These are phyloP conservation scores for Chytriomyces confervae DNA, from an alignment of 192 early-diverging fungal genomes.

Conservation along the genomic window DNA sequence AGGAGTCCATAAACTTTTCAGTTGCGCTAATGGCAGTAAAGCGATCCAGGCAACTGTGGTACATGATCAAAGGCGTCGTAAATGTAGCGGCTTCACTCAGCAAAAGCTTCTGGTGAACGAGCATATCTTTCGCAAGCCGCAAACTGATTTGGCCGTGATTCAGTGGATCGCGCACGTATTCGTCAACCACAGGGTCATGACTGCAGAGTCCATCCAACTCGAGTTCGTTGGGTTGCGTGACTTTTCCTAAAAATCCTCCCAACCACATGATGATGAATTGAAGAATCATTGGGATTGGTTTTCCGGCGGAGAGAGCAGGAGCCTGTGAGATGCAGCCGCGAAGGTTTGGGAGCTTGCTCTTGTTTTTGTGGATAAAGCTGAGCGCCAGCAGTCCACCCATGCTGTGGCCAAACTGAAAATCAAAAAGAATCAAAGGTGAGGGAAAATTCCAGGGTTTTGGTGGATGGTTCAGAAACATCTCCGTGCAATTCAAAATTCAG, in stretches of 20 bases:
- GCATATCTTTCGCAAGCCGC: conserved; percentile 25
- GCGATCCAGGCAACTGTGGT: conserved; percentile 1
- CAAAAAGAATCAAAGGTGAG: not conserved
- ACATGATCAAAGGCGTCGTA: conserved; percentile 29
- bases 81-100: not conserved
- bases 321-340: conserved; percentile 36
- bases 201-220: conserved; percentile 27
- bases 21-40: conserved; percentile 1
- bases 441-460: too few species aligned
- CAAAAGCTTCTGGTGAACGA: not conserved
- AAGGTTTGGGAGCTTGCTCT: conserved; percentile 16
- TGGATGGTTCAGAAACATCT: too few species aligned
- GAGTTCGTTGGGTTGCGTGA: conserved; percentile 20
- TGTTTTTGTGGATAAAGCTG: conserved; percentile 22
- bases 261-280: not conserved
- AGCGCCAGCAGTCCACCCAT: conserved; percentile 50
- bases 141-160: not conserved
- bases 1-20: conserved; percentile 1
- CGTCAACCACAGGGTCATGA: conserved; percentile 4
- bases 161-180: conserved; percentile 29
- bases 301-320: conserved; percentile 21
- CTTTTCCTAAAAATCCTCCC: conserved; percentile 18
- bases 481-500: too few species aligned
- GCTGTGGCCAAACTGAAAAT: conserved; percentile 61
- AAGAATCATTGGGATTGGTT: not conserved